These are phyloP conservation scores for Fusarium austroafricanum DNA, from an alignment of 2,329 filamentous ascomycete species.

Conservation along the genomic window DNA sequence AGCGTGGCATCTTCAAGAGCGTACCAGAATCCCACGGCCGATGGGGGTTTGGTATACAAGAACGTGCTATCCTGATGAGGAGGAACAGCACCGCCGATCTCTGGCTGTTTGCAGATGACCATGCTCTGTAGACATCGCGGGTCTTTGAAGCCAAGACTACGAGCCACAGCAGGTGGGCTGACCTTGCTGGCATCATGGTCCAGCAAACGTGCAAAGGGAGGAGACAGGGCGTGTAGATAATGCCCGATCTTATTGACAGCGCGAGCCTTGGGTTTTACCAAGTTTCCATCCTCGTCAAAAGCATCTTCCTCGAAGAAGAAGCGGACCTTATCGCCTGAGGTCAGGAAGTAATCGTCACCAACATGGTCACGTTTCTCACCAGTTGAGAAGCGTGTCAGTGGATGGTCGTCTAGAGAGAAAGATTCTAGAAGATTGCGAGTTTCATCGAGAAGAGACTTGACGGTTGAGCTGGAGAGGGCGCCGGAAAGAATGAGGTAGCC, in stretches of 20 bases:
- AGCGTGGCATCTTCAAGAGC: constrained; percentile 90
- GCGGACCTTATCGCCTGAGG: constrained; percentile 88
- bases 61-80: constrained; percentile 95
- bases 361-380: constrained; percentile 82
- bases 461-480: constrained; percentile 75
- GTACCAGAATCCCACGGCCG: constrained; percentile 96
- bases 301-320: constrained; percentile 99
- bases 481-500: constrained; percentile 90
- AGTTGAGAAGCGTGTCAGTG: constrained; percentile 93
- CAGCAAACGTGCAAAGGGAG: constrained; percentile 71
- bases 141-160: constrained; percentile 77
- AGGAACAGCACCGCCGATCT: constrained; percentile 91
- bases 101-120: constrained; percentile 98
- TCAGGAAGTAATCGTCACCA: constrained; percentile 93
- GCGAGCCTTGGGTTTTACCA: constrained; percentile 81
- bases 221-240: constrained; percentile 76
- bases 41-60: constrained; percentile 88
- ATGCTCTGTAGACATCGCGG: constrained; percentile 89
- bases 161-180: constrained; percentile 72
- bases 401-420: constrained; percentile 85
- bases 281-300: constrained; percentile 72
- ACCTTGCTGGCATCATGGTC: constrained; percentile 53
- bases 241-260: constrained; percentile 94
- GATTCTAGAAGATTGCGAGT: constrained; percentile 78
- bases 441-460: constrained; percentile 76